These are phyloP conservation scores for Alternaria rosae DNA, from an alignment of 2,329 filamentous ascomycete genomes.

Conservation along the genomic window DNA sequence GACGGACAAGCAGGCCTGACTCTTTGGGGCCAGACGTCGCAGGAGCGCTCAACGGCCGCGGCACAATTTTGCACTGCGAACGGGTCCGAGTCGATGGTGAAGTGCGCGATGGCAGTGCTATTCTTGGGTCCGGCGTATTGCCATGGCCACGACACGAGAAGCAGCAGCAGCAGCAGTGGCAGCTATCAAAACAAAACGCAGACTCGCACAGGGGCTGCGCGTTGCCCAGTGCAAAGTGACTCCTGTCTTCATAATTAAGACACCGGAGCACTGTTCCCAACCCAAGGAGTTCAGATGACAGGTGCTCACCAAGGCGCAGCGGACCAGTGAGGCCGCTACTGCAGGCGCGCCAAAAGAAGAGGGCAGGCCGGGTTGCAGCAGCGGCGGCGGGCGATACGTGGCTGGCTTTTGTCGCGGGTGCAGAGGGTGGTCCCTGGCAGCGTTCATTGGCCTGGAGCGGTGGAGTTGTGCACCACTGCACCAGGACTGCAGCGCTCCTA, in stretches of 20 bases:
- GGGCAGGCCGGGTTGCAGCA: slow-evolving; percentile 12
- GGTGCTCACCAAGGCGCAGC: slow-evolving; percentile 19
- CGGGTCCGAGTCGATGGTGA: slow-evolving; percentile 16
- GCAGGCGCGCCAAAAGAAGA: slow-evolving; percentile 19
- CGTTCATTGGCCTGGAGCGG: slow-evolving; percentile 32
- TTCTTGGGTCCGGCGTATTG: slow-evolving; percentile 9
- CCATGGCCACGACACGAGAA: slow-evolving; percentile 1
- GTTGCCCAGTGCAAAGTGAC: slow-evolving; percentile 2
- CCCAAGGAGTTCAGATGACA: slow-evolving; percentile 9
- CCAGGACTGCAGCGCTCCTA: slow-evolving; percentile 25
- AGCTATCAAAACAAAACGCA: slow-evolving; percentile 8
- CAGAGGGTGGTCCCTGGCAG: slow-evolving; percentile 32
- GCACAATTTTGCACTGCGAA: slow-evolving; percentile 33
- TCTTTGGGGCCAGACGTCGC: slow-evolving; percentile 19
- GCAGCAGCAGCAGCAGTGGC: too few species aligned
- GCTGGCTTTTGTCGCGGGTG: slow-evolving; percentile 34
- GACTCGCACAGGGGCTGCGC: not conserved
- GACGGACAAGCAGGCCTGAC: slow-evolving; percentile 6
- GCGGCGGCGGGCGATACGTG: slow-evolving; percentile 30
- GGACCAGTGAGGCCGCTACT: slow-evolving; percentile 17
- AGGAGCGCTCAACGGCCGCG: slow-evolving; percentile 28
- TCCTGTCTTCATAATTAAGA: slow-evolving; percentile 26
- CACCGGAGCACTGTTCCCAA: slow-evolving; percentile 6
- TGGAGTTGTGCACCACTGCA: slow-evolving; percentile 41
- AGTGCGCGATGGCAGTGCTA: not conserved